Evolutionary conservation across 2,329 filamentous ascomycete species (phyloP).

Genomic region (Pezicula radicicola): DNA sequence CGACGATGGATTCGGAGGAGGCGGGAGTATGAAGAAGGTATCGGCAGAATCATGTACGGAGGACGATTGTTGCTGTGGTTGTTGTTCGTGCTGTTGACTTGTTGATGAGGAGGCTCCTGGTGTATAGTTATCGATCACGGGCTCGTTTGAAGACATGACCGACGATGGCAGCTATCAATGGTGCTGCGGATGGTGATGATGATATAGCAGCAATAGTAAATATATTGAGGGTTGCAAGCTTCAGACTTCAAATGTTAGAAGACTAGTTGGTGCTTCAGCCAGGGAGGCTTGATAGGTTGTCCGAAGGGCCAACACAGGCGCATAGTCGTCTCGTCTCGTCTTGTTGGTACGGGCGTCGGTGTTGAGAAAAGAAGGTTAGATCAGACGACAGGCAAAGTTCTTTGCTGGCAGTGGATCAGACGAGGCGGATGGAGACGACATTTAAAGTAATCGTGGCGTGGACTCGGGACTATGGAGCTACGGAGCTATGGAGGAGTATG

Average conservation of each 20-base stretch:
- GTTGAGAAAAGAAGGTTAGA: neutral
- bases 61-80: neutral
- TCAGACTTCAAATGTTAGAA: neutral
- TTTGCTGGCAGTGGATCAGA: neutral
- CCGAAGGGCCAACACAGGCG: neutral
- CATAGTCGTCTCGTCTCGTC: neutral
- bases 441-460: neutral
- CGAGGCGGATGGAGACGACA: neutral
- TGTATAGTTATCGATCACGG: neutral
- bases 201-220: too few species aligned
- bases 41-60: conserved; percentile 29
- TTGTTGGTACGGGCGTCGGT: neutral
- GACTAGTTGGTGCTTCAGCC: neutral
- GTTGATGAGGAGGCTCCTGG: neutral
- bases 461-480: too few species aligned
- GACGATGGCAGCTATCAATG: too few species aligned
- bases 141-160: too few species aligned
- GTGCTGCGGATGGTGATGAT: too few species aligned
- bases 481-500: too few species aligned
- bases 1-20: conserved; percentile 26
- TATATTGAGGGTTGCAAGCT: neutral
- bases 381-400: neutral
- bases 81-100: neutral
- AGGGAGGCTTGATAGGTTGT: neutral
- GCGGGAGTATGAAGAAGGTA: conserved; percentile 22